These are phyloP conservation scores for Trypanosoma platydactyli DNA, from an alignment of 208 protist genomes.

Conservation along the genomic window DNA sequence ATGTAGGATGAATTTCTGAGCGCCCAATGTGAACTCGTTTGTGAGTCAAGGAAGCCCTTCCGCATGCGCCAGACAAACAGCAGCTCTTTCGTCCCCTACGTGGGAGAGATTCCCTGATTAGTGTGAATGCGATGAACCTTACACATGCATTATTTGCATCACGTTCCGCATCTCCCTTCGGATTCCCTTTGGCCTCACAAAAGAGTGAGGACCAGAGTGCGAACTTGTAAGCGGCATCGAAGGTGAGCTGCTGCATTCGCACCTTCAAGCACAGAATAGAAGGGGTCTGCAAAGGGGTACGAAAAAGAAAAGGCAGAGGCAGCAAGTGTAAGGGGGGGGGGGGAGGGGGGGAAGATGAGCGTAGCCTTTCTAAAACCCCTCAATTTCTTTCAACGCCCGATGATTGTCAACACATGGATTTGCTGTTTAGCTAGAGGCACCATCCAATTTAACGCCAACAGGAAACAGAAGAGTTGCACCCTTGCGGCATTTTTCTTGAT, in stretches of 20 bases:
- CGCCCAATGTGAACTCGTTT: constrained; percentile 39
- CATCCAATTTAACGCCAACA: constrained; percentile 58
- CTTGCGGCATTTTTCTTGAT: constrained; percentile 66
- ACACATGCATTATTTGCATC: constrained; percentile 25
- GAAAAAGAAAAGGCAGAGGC: constrained; percentile 17
- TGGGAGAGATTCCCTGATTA: constrained; percentile 42
- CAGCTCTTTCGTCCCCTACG: constrained; percentile 42
- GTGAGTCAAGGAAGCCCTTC: constrained; percentile 27
- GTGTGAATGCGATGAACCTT: constrained; percentile 35
- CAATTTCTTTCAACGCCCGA: neutral
- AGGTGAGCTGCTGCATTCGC: constrained; percentile 50
- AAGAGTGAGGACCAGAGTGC: constrained; percentile 60
- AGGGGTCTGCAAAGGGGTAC: neutral
- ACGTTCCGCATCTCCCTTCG: neutral
- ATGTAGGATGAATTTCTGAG: constrained; percentile 21
- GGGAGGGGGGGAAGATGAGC: neutral
- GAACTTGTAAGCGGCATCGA: constrained; percentile 77
- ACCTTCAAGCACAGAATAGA: constrained; percentile 16
- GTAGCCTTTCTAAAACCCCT: neutral
- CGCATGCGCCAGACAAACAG: constrained; percentile 55
- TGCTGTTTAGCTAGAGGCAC: constrained; percentile 3
- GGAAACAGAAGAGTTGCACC: constrained; percentile 59
- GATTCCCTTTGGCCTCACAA: constrained; percentile 16
- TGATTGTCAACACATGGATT: neutral
- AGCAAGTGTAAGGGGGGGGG: neutral